Percentiles rank a stretch among this genome's conserved stretches.
phyloP scores from a whole-genome alignment of 495 filamentous ascomycete genomes.

The Aspergillus mulundensis region DNA sequence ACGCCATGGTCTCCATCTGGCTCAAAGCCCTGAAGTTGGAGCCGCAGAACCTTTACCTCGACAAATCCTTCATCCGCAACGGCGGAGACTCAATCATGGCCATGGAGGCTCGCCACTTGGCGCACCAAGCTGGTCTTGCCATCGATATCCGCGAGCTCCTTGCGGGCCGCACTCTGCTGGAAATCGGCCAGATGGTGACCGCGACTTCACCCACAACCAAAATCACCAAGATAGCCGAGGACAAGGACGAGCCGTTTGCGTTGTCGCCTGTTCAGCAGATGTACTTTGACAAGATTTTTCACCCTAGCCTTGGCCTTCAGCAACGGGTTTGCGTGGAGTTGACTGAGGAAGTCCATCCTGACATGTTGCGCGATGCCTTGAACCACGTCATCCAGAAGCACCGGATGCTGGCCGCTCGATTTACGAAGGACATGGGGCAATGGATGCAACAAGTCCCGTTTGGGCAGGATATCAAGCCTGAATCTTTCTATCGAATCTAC shows the following conservation, averaged over 20 bases:
- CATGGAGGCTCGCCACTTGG: constrained; percentile 6
- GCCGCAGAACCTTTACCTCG: neutral
- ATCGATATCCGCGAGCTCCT: constrained; percentile 5
- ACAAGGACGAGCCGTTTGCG: neutral
- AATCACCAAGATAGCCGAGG: neutral
- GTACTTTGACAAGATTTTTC: constrained; percentile 1
- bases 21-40: neutral
- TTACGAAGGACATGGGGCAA: neutral
- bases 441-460: constrained; percentile 1
- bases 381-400: neutral
- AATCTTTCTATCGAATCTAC: neutral
- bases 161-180: neutral
- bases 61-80: constrained; percentile 9
- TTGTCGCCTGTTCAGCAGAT: constrained; percentile 8
- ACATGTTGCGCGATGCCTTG: neutral
- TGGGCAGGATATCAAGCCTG: neutral
- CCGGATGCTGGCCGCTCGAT: neutral
- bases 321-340: constrained; percentile 4
- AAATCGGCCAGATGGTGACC: neutral
- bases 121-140: neutral
- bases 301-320: constrained; percentile 5
- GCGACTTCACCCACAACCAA: neutral
- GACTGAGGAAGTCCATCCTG: neutral
- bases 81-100: constrained; percentile 9
- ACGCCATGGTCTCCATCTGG: neutral